Evolutionary conservation across 805 yeast species (phyloP).

Genomic region (Candida railenensis): DNA sequence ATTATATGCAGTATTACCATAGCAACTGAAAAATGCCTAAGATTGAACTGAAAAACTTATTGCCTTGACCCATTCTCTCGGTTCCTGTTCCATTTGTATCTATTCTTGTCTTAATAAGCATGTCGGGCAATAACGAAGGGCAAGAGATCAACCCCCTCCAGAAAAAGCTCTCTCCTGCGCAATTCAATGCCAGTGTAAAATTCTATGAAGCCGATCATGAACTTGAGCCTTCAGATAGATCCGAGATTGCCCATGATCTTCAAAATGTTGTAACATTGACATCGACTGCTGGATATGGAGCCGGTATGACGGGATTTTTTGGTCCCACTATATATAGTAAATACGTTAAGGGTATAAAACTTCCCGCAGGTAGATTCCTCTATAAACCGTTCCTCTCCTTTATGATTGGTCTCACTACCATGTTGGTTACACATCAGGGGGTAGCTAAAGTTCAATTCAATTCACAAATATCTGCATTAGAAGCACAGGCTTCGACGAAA

Average conservation of each 20-base stretch:
- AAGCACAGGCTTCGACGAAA: conserved; percentile 9
- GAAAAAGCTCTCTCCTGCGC: conserved; percentile 28
- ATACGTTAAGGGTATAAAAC: neutral
- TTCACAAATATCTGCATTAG: conserved; percentile 16
- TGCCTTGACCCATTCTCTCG: too few relatives aligned
- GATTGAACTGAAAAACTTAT: too few relatives aligned
- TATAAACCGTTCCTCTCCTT: conserved; percentile 34
- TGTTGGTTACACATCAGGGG: conserved; percentile 25
- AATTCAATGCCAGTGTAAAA: conserved; percentile 35
- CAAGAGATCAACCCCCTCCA: conserved; percentile 22
- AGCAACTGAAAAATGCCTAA: too few relatives aligned
- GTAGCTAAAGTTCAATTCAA: conserved; percentile 21
- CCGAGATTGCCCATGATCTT: conserved; percentile 29
- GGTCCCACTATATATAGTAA: conserved; percentile 27
- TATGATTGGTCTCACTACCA: conserved; percentile 25
- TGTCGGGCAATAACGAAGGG: neutral
- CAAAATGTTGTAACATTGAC: conserved; percentile 21
- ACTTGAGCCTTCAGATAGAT: conserved; percentile 30
- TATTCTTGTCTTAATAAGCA: neutral
- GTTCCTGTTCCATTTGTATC: too few relatives aligned
- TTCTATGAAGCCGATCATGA: conserved; percentile 42
- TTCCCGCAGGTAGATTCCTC: conserved; percentile 13
- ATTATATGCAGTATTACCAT: too few relatives aligned
- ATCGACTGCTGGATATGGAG: conserved; percentile 23
- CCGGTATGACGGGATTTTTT: conserved; percentile 26